phyloP scores from a whole-genome alignment of 2,329 filamentous ascomycete genomes.

The Epichloe coenophiala region DNA sequence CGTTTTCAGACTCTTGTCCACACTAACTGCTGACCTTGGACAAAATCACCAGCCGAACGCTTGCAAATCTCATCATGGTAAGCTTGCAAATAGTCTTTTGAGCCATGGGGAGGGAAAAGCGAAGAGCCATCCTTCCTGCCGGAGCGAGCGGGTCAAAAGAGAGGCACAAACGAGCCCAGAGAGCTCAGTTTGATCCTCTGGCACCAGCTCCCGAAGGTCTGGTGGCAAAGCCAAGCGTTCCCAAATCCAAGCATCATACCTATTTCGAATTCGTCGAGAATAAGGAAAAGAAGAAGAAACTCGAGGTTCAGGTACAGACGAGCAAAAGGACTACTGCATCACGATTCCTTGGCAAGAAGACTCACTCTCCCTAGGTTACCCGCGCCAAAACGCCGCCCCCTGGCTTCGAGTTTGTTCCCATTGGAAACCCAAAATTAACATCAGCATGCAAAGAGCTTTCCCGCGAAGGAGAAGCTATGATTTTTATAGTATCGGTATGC shows the following conservation, averaged over 20 bases:
- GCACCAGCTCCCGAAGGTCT: conserved; percentile 21
- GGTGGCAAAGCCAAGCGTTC: conserved; percentile 23
- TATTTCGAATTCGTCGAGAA: conserved; percentile 55
- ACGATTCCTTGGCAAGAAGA: conserved; percentile 9
- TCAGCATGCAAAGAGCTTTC: conserved; percentile 51
- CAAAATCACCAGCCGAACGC: background rate
- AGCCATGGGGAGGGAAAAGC: conserved; percentile 24
- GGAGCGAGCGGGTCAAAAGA: conserved; percentile 23
- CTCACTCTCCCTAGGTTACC: conserved; percentile 34
- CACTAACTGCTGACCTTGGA: background rate
- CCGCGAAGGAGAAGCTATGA: conserved; percentile 46
- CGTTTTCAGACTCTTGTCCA: background rate
- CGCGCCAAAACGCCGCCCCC: conserved; percentile 38
- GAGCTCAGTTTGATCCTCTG: conserved; percentile 19
- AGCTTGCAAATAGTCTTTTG: background rate
- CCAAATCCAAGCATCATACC: conserved; percentile 43
- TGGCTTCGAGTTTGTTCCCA: conserved; percentile 49
- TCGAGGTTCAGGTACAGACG: conserved; percentile 43
- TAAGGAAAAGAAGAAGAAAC: conserved; percentile 49
- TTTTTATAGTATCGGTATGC: conserved; percentile 51
- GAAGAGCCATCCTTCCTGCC: conserved; percentile 13
- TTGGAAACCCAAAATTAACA: conserved; percentile 48
- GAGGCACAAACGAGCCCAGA: conserved; percentile 19
- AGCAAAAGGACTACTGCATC: conserved; percentile 7
- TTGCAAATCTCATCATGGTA: conserved; percentile 1